Evolutionary conservation across 2,329 filamentous ascomycete species (phyloP).

Genomic region (Paracoccidioides lutzii): DNA sequence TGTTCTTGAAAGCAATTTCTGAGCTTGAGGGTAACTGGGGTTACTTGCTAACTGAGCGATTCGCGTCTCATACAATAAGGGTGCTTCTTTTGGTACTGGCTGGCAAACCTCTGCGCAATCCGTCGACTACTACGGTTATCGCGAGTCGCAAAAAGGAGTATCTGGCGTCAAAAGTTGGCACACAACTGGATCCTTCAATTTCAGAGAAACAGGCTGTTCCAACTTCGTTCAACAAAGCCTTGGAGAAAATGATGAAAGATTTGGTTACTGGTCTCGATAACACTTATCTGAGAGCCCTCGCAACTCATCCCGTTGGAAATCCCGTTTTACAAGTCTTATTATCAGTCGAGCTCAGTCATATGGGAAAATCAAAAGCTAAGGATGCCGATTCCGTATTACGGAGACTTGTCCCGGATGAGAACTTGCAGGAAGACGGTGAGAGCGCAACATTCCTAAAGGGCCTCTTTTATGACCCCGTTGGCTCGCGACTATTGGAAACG

Average conservation of each 20-base stretch:
- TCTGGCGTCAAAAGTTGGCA: constrained; percentile 44
- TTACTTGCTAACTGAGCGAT: constrained; percentile 72
- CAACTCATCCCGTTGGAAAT: constrained; percentile 81
- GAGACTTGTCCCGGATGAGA: constrained; percentile 66
- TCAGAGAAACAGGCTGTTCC: constrained; percentile 51
- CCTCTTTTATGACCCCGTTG: constrained; percentile 79
- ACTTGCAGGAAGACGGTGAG: constrained; percentile 58
- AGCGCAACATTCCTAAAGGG: constrained; percentile 71
- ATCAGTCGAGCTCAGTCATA: constrained; percentile 68
- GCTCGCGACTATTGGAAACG: constrained; percentile 78
- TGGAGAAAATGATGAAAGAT: constrained; percentile 70
- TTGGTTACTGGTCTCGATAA: constrained; percentile 63
- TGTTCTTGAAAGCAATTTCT: constrained; percentile 71
- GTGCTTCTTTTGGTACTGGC: constrained; percentile 77
- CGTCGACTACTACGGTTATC: constrained; percentile 57
- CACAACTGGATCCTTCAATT: constrained; percentile 37
- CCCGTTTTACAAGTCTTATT: constrained; percentile 84
- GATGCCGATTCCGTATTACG: constrained; percentile 58
- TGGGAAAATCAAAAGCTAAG: constrained; percentile 53
- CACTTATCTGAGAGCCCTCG: constrained; percentile 67
- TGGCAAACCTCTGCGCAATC: constrained; percentile 62
- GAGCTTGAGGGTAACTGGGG: constrained; percentile 79
- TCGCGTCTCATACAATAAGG: constrained; percentile 81
- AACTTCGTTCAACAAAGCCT: constrained; percentile 59
- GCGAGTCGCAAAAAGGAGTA: constrained; percentile 91